Conservation (phyloP, 495 filamentous ascomycete genomes). For the Hypomontagnella monticulosa region DNA sequence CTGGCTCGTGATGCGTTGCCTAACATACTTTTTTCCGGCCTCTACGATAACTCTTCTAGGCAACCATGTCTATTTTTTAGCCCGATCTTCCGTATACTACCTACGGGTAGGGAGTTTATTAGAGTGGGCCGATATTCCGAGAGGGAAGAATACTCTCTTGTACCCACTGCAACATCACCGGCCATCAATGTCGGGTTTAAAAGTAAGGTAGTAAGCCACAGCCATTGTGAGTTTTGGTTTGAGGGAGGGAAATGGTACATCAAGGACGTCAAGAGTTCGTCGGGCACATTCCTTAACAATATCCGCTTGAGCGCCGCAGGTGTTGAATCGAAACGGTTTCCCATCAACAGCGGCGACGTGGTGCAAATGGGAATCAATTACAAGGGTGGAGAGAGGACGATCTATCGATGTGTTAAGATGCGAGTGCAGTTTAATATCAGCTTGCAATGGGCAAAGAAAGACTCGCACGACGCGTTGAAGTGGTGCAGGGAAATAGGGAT, state of each 20-base stretch:
- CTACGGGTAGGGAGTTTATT: conserved; percentile 79
- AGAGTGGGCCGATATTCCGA: conserved; percentile 94
- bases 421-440: conserved; percentile 92
- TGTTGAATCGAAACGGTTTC: conserved; percentile 84
- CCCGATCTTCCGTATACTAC: conserved; percentile 82
- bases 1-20: conserved; percentile 56
- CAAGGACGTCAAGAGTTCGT: conserved; percentile 96
- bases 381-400: conserved; percentile 97
- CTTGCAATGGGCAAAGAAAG: conserved; percentile 71
- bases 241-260: conserved; percentile 92
- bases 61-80: conserved; percentile 88
- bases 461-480: too few species aligned
- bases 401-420: conserved; percentile 98
- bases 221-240: conserved; percentile 97
- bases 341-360: conserved; percentile 96
- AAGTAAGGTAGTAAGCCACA: conserved; percentile 94
- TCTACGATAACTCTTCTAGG: conserved; percentile 81
- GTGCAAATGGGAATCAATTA: conserved; percentile 99
- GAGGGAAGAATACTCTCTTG: conserved; percentile 70
- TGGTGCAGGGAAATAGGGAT: too few species aligned
- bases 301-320: conserved; percentile 91
- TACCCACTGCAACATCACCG: conserved; percentile 71
- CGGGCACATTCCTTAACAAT: conserved; percentile 96
- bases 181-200: conserved; percentile 95
- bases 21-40: conserved; percentile 91